Evolutionary conservation across 1,139 yeast species (phyloP).

Genomic region (Diutina mesorugosa): DNA sequence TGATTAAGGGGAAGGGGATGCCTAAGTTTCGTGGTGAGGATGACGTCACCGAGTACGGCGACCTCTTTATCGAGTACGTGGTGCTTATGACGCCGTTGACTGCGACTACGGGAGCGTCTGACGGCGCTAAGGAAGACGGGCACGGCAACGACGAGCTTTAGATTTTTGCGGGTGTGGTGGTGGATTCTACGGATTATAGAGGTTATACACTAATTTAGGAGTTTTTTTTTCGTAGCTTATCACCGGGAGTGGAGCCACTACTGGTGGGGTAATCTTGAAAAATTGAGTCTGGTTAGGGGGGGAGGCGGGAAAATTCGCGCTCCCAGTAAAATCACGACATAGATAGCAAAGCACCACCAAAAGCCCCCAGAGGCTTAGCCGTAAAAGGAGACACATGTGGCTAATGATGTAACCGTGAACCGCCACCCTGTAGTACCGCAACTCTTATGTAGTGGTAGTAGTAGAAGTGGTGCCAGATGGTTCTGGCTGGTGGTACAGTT

Average conservation of each 20-base stretch:
- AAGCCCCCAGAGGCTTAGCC: not conserved
- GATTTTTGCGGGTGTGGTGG: too few relatives aligned
- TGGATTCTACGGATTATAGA: too few relatives aligned
- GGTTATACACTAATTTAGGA: not conserved
- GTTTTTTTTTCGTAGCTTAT: not conserved
- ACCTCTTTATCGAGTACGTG: slow-evolving; percentile 58
- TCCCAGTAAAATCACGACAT: not conserved
- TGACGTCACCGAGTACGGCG: slow-evolving; percentile 41
- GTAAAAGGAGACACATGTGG: not conserved
- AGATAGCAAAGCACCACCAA: not conserved
- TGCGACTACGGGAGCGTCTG: slow-evolving; percentile 3
- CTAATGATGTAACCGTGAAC: not conserved
- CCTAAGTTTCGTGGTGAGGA: slow-evolving; percentile 35
- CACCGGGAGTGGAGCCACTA: not conserved
- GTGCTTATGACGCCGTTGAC: slow-evolving; percentile 15
- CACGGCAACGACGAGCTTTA: not conserved
- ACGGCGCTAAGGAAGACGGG: slow-evolving; percentile 1
- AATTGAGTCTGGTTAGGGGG: too few relatives aligned
- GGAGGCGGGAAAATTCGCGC: not conserved
- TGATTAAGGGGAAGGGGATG: slow-evolving; percentile 71
- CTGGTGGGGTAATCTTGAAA: not conserved
- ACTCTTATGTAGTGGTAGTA: too few relatives aligned
- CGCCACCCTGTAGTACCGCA: too few relatives aligned
- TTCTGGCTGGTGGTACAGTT: not conserved
- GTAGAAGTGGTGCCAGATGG: not conserved